Evolutionary conservation across 352 stramenopile genomes (phyloP).

Genomic region (Pythium rhizo-oryzae): DNA sequence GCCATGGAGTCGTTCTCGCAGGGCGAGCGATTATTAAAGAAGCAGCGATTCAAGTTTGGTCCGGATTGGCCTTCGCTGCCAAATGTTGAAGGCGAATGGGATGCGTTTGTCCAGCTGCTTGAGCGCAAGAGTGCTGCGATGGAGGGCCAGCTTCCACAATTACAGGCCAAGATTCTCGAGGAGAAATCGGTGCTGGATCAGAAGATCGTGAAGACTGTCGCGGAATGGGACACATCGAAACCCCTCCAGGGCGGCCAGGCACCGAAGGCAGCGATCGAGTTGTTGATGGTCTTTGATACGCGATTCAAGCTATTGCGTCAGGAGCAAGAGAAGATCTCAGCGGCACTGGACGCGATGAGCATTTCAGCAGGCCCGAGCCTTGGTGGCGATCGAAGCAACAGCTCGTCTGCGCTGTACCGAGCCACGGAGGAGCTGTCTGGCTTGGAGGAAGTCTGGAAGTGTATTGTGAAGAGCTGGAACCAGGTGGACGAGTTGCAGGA

Average conservation of each 20-base stretch:
- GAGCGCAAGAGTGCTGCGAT: constrained; percentile 92
- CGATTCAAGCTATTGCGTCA: constrained; percentile 81
- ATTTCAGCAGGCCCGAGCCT: constrained; percentile 68
- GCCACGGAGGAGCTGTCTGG: constrained; percentile 93
- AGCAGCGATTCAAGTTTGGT: constrained; percentile 95
- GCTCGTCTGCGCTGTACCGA: constrained; percentile 65
- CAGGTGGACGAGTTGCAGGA: constrained; percentile 94
- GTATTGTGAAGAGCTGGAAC: constrained; percentile 89
- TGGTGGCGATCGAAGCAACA: constrained; percentile 75
- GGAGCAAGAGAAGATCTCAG: constrained; percentile 95
- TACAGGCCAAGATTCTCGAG: constrained; percentile 97
- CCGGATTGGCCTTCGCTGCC: constrained; percentile 96
- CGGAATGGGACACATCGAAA: constrained; percentile 84
- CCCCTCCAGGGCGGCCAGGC: constrained; percentile 72
- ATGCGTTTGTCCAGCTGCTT: constrained; percentile 92
- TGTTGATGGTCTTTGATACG: constrained; percentile 86
- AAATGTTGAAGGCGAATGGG: constrained; percentile 96
- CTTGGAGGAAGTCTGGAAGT: constrained; percentile 98
- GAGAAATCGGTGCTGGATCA: constrained; percentile 93
- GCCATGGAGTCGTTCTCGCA: constrained; percentile 90
- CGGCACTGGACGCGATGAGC: constrained; percentile 96
- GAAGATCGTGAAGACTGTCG: constrained; percentile 77
- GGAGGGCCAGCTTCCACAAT: constrained; percentile 96
- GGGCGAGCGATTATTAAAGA: constrained; percentile 95
- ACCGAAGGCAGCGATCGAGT: constrained; percentile 73